Evolutionary conservation across 345 rosid genomes (phyloP).

Genomic region (Camelina neglecta): DNA sequence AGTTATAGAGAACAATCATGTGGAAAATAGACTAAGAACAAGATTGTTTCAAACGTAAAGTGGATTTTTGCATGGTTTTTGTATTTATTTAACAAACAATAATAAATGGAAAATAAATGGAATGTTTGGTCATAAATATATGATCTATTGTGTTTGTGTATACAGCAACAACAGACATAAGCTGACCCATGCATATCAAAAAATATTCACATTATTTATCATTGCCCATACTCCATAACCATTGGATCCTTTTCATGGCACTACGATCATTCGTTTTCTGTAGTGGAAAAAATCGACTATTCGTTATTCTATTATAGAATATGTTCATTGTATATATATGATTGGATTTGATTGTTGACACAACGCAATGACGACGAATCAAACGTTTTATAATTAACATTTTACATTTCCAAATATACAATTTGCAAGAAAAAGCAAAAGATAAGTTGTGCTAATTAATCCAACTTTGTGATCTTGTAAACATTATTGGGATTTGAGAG

Average conservation of each 20-base stretch:
- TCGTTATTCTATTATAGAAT: background rate
- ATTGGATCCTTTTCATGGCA: conserved; percentile 6
- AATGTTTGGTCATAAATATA: conserved; percentile 33
- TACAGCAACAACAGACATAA: conserved; percentile 32
- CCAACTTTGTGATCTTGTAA: background rate
- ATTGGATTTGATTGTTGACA: conserved; percentile 1
- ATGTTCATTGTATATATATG: background rate
- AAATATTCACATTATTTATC: conserved; percentile 13
- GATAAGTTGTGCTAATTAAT: background rate
- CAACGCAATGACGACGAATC: background rate
- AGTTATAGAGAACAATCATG: background rate
- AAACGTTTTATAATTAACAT: too few relatives aligned
- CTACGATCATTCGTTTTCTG: conserved; percentile 16
- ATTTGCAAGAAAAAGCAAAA: background rate
- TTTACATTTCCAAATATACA: too few relatives aligned
- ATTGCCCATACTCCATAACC: conserved; percentile 9
- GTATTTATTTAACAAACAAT: conserved; percentile 2
- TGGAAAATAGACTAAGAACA: conserved; percentile 8
- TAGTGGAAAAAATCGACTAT: conserved; percentile 7
- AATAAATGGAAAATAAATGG: conserved; percentile 15
- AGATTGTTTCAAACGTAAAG: background rate
- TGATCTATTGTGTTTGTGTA: conserved; percentile 30
- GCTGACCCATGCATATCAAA: conserved; percentile 3
- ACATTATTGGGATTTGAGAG: background rate
- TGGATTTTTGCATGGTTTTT: background rate